Conservation (phyloP, 805 yeast genomes). For the Myxozyma sirexii region DNA sequence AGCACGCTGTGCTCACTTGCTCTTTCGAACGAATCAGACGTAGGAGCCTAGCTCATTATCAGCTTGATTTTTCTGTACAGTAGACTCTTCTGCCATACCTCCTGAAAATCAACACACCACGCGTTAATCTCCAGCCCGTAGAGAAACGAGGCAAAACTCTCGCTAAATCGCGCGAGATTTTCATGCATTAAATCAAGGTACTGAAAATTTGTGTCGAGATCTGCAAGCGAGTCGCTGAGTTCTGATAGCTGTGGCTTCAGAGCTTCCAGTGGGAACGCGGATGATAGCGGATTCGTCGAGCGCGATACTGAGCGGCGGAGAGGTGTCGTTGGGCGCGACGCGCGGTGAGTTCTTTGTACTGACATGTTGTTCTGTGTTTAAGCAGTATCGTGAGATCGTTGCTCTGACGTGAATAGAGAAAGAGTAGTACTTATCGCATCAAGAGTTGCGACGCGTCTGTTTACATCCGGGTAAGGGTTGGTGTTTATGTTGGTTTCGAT, state of each 20-base stretch:
- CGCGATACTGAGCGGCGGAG: constrained; percentile 32
- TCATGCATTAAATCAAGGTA: constrained; percentile 62
- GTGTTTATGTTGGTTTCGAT: too few relatives aligned
- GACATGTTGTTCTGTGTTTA: constrained; percentile 7
- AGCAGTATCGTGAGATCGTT: background rate
- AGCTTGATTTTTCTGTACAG: too few relatives aligned
- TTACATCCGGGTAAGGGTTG: constrained; percentile 6
- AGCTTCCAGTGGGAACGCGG: constrained; percentile 31
- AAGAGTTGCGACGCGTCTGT: background rate
- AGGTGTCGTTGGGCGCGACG: constrained; percentile 34
- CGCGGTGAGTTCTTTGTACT: constrained; percentile 26
- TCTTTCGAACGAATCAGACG: constrained; percentile 23
- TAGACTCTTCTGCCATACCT: constrained; percentile 21
- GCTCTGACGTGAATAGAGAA: background rate
- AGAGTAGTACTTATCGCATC: too few relatives aligned
- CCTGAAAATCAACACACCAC: constrained; percentile 76
- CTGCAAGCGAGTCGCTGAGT: constrained; percentile 44
- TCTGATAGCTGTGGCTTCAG: constrained; percentile 37
- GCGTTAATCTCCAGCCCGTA: constrained; percentile 84
- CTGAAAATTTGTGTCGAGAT: constrained; percentile 61
- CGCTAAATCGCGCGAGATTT: constrained; percentile 67
- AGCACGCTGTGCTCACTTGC: constrained; percentile 16
- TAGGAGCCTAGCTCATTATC: constrained; percentile 24
- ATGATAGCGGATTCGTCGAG: constrained; percentile 9
- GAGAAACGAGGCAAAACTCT: constrained; percentile 72